Evolutionary conservation across 495 filamentous ascomycete genomes (phyloP), one percentile per base, ranked within the genome.

Genomic region (Clavariopsis aquatica): DNA sequence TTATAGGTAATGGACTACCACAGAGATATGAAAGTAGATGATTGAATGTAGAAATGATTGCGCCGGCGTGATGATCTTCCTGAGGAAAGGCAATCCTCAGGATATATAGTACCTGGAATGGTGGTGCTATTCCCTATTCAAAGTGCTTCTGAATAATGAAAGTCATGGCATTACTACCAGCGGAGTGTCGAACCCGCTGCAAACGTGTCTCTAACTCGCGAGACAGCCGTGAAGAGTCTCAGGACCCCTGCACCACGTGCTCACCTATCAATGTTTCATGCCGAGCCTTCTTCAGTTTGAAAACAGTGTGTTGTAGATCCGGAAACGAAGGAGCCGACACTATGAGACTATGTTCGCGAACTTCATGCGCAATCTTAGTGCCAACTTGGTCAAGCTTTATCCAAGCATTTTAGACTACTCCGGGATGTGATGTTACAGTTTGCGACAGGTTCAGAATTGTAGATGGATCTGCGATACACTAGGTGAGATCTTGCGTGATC

Each of bases 1-100:
- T 43, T 43, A 43, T 7, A 36, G 7, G 28, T 5, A 59, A 15
- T 49, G 20, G 38, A 17, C 13, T 49, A 23, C 17, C 49, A 28
- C 12, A 34, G 45, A n/a, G 52, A 8, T 20, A 23, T 6, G 3
- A 28, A 52, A 56, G n/a, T 15, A 15, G 15, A 8, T 31, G 27
- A 34, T 36, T 41, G 54, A 57, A 57, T 41, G 17, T 51, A n/a
- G 19, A 51, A 28, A 9, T 24, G 20, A 7, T 24, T 51, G 47
- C 9, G n/a, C 26, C 19, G 26, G 6, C 15, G 38, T n/a, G 6
- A 9, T 43, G 38, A n/a, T n/a, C 13, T 43, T 43, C 31, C 31
- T 12, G 31, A 43, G 15, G 38, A 43, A 10, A 43, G 15, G 38
- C 8, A n/a, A 15, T 17, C 38, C 38, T 43, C 38, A 43, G 15